Base-by-base conservation (phyloP, 2,329 filamentous ascomycete species). In the Bisporella sp. region DNA sequence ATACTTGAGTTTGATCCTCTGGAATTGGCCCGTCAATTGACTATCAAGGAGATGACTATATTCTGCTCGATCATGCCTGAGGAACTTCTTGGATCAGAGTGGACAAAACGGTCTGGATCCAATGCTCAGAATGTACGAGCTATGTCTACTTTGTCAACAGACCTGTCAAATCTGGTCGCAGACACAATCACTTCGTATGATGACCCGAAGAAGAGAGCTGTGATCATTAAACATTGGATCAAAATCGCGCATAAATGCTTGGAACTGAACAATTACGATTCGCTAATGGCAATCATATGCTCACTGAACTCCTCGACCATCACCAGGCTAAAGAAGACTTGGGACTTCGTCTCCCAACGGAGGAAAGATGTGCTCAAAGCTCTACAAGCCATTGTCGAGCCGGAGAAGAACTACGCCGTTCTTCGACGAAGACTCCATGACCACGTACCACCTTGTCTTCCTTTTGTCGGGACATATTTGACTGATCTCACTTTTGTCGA, bases 401-500 rank as follows among this genome's bases (percentile, higher is more conserved):
- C 91, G 5, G 84, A 88, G 9, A 88, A 89, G 64, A 99, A 99
- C 72, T 92, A 96, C 71, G 87, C 89, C 55, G 82, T 87, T 8
- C 80, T 99, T 29, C 87, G 93, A 43, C 82, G 85, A 51, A 84
- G 87, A 42, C 80, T 99, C 3, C 84, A 92, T 59, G 85, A 89
- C 60, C 88, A 95, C 49, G 84, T 95, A 0, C 89, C 91, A 1
- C 92, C 93, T 5, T 99, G 93, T 65, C 77, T 99, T 48, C 93
- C 93, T 0, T 99, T 97, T 66, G 80, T 99, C 3, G 93, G 93
- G 56, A 95, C 95, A 70, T 97, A 96, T 67, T 76, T 99, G 39
- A 99, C 93, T 0, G 93, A 99, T 65, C 75, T 99, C 37, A 96
- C 91, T 0, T 97, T 99, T 69, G 86, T 96, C 49, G 90, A 97